These are phyloP conservation scores for Trichoderma erinaceum DNA, from an alignment of 495 filamentous ascomycete genomes.

Conservation along the genomic window DNA sequence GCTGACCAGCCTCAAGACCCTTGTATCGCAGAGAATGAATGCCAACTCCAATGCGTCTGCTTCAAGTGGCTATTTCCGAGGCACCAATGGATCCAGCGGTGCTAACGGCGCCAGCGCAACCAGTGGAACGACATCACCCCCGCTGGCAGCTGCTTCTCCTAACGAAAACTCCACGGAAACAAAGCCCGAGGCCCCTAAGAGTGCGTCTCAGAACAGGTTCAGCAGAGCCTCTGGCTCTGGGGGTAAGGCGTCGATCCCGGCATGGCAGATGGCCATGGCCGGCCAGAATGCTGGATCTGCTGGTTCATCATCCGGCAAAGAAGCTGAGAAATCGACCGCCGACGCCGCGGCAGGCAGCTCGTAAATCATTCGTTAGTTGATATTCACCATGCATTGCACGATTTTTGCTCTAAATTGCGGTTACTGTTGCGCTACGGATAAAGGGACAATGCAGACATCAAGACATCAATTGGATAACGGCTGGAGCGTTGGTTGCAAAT, in stretches of 20 bases:
- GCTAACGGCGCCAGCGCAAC: conserved; percentile 20
- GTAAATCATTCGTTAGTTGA: not conserved
- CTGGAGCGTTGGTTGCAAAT: not conserved
- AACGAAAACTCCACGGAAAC: conserved; percentile 28
- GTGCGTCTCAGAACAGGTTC: not conserved
- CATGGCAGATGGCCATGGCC: conserved; percentile 80
- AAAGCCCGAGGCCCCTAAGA: not conserved
- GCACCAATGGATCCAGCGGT: not conserved
- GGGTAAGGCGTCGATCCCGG: conserved; percentile 68
- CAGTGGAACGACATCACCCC: conserved; percentile 28
- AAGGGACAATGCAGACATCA: conserved; percentile 3
- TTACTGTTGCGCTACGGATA: conserved; percentile 1
- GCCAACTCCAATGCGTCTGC: conserved; percentile 34
- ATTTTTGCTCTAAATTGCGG: not conserved
- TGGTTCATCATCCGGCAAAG: conserved; percentile 22
- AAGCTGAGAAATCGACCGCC: conserved; percentile 22
- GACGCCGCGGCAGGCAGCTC: conserved; percentile 23
- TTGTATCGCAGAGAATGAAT: conserved; percentile 76
- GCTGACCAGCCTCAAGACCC: conserved; percentile 83
- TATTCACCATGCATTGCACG: conserved; percentile 2
- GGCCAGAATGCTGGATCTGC: conserved; percentile 42
- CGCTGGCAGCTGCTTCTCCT: conserved; percentile 25
- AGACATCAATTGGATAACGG: conserved; percentile 3
- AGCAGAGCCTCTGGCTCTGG: conserved; percentile 34
- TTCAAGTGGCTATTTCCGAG: conserved; percentile 32